Evolutionary conservation across 192 early-diverging fungal species (phyloP).

Genomic region (Entomortierella lignicola): DNA sequence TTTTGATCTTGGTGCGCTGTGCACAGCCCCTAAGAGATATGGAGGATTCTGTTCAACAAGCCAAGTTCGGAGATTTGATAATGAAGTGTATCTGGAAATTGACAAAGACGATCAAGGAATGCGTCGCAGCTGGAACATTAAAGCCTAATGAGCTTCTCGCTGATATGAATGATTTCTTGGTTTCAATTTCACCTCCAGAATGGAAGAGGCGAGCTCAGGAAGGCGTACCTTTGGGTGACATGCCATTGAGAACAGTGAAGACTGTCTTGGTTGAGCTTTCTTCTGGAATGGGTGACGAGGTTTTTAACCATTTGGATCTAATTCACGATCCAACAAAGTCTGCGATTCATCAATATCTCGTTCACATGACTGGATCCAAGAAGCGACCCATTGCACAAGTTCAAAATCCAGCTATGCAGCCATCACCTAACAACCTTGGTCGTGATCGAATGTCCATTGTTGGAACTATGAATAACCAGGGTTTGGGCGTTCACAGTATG

Average conservation of each 20-base stretch:
- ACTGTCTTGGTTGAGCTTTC: conserved; percentile 87
- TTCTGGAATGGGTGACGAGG: conserved; percentile 69
- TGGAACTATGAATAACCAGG: conserved; percentile 37
- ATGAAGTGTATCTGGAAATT: conserved; percentile 99
- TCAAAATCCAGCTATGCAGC: conserved; percentile 21
- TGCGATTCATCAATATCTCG: conserved; percentile 73
- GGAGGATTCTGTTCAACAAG: conserved; percentile 61
- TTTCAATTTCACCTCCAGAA: conserved; percentile 80
- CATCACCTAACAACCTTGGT: conserved; percentile 9
- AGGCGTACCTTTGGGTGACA: conserved; percentile 82
- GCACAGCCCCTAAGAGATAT: conserved; percentile 64
- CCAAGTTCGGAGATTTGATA: conserved; percentile 86
- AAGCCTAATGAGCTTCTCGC: conserved; percentile 75
- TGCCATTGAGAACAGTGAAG: conserved; percentile 96
- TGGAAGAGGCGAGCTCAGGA: conserved; percentile 88
- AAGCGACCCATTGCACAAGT: conserved; percentile 45
- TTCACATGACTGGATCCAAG: conserved; percentile 65
- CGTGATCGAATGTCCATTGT: conserved; percentile 28
- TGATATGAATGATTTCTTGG: conserved; percentile 87
- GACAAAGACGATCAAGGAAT: conserved; percentile 84
- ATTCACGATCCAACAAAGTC: conserved; percentile 73
- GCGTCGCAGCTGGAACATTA: conserved; percentile 70
- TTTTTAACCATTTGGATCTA: conserved; percentile 68
- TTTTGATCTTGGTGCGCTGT: conserved; percentile 75
- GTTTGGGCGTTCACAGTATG: conserved; percentile 14